Base-by-base conservation (phyloP, 805 yeast species). In the Jamesozyma rosinii region DNA sequence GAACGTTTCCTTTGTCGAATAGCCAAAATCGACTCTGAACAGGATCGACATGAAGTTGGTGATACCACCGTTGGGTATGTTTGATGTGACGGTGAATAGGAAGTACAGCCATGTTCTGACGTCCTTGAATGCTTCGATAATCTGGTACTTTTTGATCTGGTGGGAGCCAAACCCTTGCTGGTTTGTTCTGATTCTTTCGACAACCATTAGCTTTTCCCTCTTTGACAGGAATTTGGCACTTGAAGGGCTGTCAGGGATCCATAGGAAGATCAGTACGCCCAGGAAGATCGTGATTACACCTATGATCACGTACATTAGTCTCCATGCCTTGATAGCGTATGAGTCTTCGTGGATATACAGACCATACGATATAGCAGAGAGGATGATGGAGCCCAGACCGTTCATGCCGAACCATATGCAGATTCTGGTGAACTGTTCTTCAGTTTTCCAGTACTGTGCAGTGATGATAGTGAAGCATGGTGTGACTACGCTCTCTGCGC, bases 91-190 rank as follows among this genome's bases (percentile, higher is more conserved):
- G 37, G 66, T 71, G 40, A 67, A 63, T 3, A 63, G 46, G 44
- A 76, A 66, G 46, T 68, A 60, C 18, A 75, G 49, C 74, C 76
- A 77, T 9, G 75, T 67, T 51, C 73, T 71, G 38, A 61, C 44
- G 50, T 80, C 85, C 10, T 52, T 50, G 27, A 76, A 42, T 10
- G 76, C 73, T 54, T 79, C 82, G 19, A 55, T 59, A 35, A 76
- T 63, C 56, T 81, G 85, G 42, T 68, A 58, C 67, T 63, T 63
- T 53, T 77, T 77, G 69, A 78, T 75, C 36, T 66, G 61, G 49
- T 63, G 70, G 49, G 70, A 74, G 44, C 81, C 81, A 54, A 73
- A 72, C 38, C 83, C 85, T 49, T 72, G 80, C 51, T 71, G 75
- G 60, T 73, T 77, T 18, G 49, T 52, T 50, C 79, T 72, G 48